A percentile compares a stretch with the other conserved stretches of the same genome.
Conservation (phyloP, 192 early-diverging fungal genomes). For the Cladochytrium replicatum region DNA sequence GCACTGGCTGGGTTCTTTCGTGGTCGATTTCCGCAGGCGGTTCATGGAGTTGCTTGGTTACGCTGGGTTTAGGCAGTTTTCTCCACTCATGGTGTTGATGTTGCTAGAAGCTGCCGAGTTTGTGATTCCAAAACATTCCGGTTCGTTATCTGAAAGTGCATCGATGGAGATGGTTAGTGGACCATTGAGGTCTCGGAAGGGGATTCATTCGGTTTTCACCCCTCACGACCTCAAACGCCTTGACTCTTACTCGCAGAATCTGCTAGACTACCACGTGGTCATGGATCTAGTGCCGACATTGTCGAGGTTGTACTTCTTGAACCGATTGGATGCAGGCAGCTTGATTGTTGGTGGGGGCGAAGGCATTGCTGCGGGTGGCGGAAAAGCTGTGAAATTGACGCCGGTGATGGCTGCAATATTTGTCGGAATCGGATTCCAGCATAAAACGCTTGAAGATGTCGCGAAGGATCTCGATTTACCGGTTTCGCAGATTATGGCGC, state of each 20-base stretch:
- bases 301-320: conserved; percentile 68
- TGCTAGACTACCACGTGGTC: conserved; percentile 96
- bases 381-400: conserved; percentile 50
- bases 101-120: conserved; percentile 69
- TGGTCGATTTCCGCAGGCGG: conserved; percentile 82
- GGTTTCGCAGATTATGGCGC: conserved; percentile 74
- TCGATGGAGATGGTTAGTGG: not conserved
- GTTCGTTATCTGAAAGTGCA: conserved; percentile 8
- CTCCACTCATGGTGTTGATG: conserved; percentile 66
- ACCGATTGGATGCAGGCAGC: conserved; percentile 29
- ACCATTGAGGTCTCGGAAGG: conserved; percentile 7
- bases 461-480: conserved; percentile 81
- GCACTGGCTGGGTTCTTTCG: conserved; percentile 78
- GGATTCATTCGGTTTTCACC: conserved; percentile 42
- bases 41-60: conserved; percentile 83
- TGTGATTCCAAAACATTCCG: conserved; percentile 8
- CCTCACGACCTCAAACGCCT: conserved; percentile 92
- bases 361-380: conserved; percentile 2
- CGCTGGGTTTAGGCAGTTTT: conserved; percentile 72
- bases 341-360: conserved; percentile 5
- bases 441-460: conserved; percentile 80
- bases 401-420: conserved; percentile 81
- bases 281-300: conserved; percentile 82
- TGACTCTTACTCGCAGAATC: conserved; percentile 89
- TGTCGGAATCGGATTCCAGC: conserved; percentile 84